These are phyloP conservation scores for Chalciporus sphaerocephalus DNA, from an alignment of 768 basidiomycete genomes.

Conservation along the genomic window DNA sequence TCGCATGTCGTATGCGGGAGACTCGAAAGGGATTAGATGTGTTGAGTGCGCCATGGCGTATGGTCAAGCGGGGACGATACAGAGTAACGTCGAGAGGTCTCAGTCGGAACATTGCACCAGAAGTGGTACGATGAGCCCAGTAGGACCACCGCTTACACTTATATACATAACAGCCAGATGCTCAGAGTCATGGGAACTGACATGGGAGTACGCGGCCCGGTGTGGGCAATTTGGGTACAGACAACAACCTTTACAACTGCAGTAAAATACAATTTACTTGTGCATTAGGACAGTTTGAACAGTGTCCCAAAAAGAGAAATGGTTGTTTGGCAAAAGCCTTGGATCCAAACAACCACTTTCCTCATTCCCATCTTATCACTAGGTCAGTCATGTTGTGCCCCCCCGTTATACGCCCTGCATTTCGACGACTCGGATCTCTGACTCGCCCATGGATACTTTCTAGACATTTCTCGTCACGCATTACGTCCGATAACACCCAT, in stretches of 20 bases:
- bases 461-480: slow-evolving; percentile 7
- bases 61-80: not conserved
- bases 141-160: no score
- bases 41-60: not conserved
- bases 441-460: not conserved
- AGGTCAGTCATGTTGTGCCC: slow-evolving; percentile 9
- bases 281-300: no score
- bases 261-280: no score
- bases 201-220: no score
- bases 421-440: not conserved
- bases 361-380: not conserved
- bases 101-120: slow-evolving; percentile 12
- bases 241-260: no score
- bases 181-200: no score
- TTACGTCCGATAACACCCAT: slow-evolving; percentile 9
- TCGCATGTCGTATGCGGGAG: slow-evolving; percentile 7
- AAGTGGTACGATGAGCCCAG: no score
- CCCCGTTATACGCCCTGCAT: not conserved
- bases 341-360: no score
- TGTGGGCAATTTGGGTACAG: no score
- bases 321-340: no score
- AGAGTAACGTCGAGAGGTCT: slow-evolving; percentile 4
- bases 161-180: no score
- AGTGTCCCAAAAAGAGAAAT: no score
- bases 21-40: not conserved